Percentiles rank a stretch among this genome's conserved stretches.
Conservation (phyloP, 768 basidiomycete species). For the Hydnomerulius pinastri region DNA sequence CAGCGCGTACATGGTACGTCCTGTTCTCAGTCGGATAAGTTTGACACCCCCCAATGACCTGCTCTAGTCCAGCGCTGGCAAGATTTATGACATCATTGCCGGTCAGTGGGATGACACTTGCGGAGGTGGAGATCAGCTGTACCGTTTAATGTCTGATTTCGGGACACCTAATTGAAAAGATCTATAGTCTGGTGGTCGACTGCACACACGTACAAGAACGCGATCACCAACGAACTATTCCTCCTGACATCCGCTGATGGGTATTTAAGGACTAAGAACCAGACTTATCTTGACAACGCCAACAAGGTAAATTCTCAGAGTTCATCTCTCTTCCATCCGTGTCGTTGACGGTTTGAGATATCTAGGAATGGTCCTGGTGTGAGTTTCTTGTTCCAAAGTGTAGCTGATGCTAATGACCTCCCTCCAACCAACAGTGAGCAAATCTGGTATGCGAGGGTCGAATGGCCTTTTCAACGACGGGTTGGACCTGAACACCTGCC, state of each 20-base stretch:
- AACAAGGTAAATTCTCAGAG: slow-evolving; percentile 34
- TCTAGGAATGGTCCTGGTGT: slow-evolving; percentile 33
- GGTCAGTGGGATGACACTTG: slow-evolving; percentile 52
- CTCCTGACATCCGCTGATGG: slow-evolving; percentile 51
- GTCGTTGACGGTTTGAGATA: background rate
- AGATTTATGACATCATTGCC: slow-evolving; percentile 53
- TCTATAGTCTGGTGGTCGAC: slow-evolving; percentile 57
- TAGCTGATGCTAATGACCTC: background rate
- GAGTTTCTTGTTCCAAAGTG: slow-evolving; percentile 6
- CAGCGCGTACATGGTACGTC: slow-evolving; percentile 19
- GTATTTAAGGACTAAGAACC: slow-evolving; percentile 38
- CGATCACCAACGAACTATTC: slow-evolving; percentile 62
- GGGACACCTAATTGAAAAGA: background rate
- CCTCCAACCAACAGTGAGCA: slow-evolving; percentile 18
- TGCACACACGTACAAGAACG: slow-evolving; percentile 58
- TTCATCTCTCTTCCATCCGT: background rate
- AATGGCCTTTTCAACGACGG: slow-evolving; percentile 35
- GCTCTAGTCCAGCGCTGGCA: slow-evolving; percentile 46
- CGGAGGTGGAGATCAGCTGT: slow-evolving; percentile 48
- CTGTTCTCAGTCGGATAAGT: slow-evolving; percentile 14
- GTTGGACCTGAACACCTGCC: slow-evolving; percentile 21
- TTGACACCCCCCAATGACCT: slow-evolving; percentile 28
- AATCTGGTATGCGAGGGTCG: slow-evolving; percentile 30
- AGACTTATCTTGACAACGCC: slow-evolving; percentile 50
- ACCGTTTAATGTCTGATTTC: background rate